These are phyloP conservation scores for Pinus taeda DNA, from an alignment of 75 land plant species.

Conservation along the genomic window DNA sequence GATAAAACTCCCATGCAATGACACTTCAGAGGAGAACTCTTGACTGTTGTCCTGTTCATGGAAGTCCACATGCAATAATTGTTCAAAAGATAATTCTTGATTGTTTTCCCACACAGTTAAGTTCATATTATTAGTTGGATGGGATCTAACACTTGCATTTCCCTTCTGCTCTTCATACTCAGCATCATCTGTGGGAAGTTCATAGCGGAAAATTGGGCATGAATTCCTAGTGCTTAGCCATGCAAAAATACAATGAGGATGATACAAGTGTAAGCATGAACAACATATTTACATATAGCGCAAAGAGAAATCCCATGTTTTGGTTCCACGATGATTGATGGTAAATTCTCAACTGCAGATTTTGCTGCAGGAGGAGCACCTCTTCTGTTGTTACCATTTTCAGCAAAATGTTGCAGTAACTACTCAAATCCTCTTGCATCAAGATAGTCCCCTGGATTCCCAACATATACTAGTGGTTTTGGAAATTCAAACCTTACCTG, in stretches of 20 bases:
- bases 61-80: neutral
- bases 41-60: neutral
- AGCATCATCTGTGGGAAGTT: slow-evolving; percentile 78
- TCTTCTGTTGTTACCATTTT: slow-evolving; percentile 46
- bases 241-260: slow-evolving; percentile 64
- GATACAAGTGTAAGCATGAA: slow-evolving; percentile 78
- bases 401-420: slow-evolving; percentile 49
- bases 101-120: neutral
- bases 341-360: slow-evolving; percentile 42
- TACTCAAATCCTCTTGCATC: slow-evolving; percentile 50
- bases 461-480: slow-evolving; percentile 19
- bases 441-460: slow-evolving; percentile 50
- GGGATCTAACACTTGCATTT: neutral
- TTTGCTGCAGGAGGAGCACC: slow-evolving; percentile 80
- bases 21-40: neutral
- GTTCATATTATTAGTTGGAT: slow-evolving; percentile 1
- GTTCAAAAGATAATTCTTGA: neutral
- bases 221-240: slow-evolving; percentile 71
- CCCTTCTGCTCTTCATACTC: slow-evolving; percentile 58
- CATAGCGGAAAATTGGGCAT: slow-evolving; percentile 74
- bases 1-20: neutral
- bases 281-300: slow-evolving; percentile 60
- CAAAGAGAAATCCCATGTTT: slow-evolving; percentile 48
- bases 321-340: slow-evolving; percentile 26
- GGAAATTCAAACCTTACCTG: neutral